Evolutionary conservation across 805 yeast genomes (phyloP).

Genomic region (Candida xiaguanensis): DNA sequence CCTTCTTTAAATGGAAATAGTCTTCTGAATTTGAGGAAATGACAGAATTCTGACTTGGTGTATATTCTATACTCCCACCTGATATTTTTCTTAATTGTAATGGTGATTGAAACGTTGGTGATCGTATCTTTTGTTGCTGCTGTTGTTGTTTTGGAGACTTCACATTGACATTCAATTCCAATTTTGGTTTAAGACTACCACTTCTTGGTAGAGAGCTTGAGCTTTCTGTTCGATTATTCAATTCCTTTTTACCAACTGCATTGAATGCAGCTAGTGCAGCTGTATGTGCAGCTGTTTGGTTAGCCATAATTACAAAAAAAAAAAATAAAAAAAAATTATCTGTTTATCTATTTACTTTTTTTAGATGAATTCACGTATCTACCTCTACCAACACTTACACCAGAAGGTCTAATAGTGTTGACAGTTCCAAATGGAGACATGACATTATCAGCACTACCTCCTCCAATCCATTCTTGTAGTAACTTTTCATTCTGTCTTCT

Average conservation of each 20-base stretch:
- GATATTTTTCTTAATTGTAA: background rate
- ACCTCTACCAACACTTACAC: constrained; percentile 83
- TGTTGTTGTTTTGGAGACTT: background rate
- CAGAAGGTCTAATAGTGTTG: constrained; percentile 42
- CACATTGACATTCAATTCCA: background rate
- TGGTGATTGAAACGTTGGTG: background rate
- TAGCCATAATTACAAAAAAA: background rate
- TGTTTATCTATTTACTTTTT: constrained; percentile 11
- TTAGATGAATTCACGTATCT: constrained; percentile 70
- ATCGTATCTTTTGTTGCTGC: background rate
- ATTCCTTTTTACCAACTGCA: constrained; percentile 10
- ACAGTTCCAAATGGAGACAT: constrained; percentile 73
- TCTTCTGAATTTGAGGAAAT: constrained; percentile 3
- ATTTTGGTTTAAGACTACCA: background rate
- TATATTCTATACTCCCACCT: background rate
- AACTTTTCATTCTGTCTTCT: constrained; percentile 82
- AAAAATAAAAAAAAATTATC: background rate
- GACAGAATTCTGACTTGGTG: constrained; percentile 1
- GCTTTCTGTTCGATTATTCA: background rate
- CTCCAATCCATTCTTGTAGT: constrained; percentile 86
- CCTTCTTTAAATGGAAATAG: background rate
- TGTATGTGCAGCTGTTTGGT: constrained; percentile 27
- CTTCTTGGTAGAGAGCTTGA: background rate
- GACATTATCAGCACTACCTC: constrained; percentile 85
- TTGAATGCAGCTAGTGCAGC: constrained; percentile 45